Base-by-base conservation (phyloP, 345 rosid genomes). In the Reutealis trisperma region DNA sequence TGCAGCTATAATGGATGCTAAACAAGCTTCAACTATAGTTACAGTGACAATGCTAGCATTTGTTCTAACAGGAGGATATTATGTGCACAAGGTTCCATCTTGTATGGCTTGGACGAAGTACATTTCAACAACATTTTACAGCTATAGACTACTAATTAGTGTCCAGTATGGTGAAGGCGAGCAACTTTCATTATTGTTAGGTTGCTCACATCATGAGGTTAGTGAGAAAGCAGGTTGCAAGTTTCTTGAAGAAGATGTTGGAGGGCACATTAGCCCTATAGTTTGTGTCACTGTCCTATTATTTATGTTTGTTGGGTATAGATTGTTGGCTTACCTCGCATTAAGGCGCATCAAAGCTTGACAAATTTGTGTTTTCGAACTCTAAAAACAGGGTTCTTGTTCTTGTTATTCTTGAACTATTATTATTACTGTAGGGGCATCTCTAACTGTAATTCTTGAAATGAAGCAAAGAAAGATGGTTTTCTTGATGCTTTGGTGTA, bases 1-100 rank as follows among this genome's bases (percentile, higher is more conserved):
- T 0, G 98, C 98, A 3, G 89, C 87, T 0, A 89, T 95, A 71
- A 95, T 93, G 98, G 98, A 95, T 24, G 94, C 97, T 12, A 93
- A 95, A 75, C 92, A 90, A 41, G 99, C 99, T 2, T 91, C 99
- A 7, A 93, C 97, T 2, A 70, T 95, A 44, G 99, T 84, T 2
- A 93, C 97, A 0, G 93, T 93, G 52, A 89, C 96, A 13, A 93
- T 90, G 98, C 86, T 95, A 32, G 99, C 94, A 22, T 93, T 95
- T 66, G 92, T 93, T 1, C 79, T 95, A 55, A 90, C 97, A 0
- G 97, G 98, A 19, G 99, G 99, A 16, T 95, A 74, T 77, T 95
- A 95, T 30, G 97, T 95, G 55, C 97, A 89, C 73, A 91, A 91
- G 59, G 88, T 93, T 14, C 99, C 99, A 0, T 65, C 89, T 0